Evolutionary conservation across 148 eudicot species (phyloP), one percentile per base, ranked within the genome.

Genomic region (Rhododendron vialii): DNA sequence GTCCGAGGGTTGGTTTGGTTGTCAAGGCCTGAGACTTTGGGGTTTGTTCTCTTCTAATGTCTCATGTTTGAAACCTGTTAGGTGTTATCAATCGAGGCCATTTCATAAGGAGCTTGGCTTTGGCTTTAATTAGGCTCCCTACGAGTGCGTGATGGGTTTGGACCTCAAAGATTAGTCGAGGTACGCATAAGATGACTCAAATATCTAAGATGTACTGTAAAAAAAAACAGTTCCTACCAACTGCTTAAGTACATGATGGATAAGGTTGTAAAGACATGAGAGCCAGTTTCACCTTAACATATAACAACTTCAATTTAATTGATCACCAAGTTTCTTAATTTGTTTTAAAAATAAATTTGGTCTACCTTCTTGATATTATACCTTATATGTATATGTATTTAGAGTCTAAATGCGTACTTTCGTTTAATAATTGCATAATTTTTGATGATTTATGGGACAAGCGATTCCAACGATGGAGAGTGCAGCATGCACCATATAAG

Each of bases 401-500:
- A 38, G 80, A 41, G 24, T 7, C 11, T 38, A 6, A 15, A 38
- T 73, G 77, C 5, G 22, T 33, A 35, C 41, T 30, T 30, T 33
- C 15, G 20, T 30, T 2, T 2, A 17, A 15, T 75, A 35, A 75
- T 18, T 75, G 18, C 1, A 7, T 75, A 36, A 36, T 38, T 20
- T 85, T 78, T 85, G 63, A 82, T 43, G 22, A 55, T 85, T 18
- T 78, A 63, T 78, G 86, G 87, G 20, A 55, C 28, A 9, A 17
- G 55, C 26, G 84, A 80, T 86, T 81, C 87, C 48, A 65, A 50
- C 71, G 15, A 33, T 71, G 76, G 76, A 71, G 76, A 12, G 74
- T 15, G 47, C 63, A 69, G 84, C 87, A 63, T 81, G 87, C 87
- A 33, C 35, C 30, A 51, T 50, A 82, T 67, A 82, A 82, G 87